These are phyloP conservation scores for Pyricularia pennisetigena DNA, from an alignment of 2,329 filamentous ascomycete genomes.

Conservation along the genomic window DNA sequence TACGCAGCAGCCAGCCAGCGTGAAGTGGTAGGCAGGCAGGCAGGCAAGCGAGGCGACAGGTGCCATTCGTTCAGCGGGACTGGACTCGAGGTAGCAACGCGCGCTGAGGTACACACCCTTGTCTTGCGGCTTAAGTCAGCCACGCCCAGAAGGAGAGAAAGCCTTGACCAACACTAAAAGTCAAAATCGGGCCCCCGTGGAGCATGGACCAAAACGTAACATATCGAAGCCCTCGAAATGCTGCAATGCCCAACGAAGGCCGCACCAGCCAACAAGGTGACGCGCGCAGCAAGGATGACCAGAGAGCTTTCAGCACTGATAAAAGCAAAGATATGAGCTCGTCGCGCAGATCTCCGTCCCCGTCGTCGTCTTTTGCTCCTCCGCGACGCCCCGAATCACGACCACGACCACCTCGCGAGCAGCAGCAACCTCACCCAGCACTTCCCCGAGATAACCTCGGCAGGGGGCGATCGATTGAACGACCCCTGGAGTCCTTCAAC, in stretches of 20 bases:
- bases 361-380: constrained; percentile 16
- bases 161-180: constrained; percentile 2
- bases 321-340: constrained; percentile 21
- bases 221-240: constrained; percentile 20
- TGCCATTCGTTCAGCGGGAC: background rate
- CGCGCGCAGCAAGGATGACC: constrained; percentile 22
- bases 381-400: background rate
- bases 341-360: constrained; percentile 12
- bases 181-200: constrained; percentile 1
- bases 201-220: background rate
- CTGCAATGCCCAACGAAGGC: constrained; percentile 31
- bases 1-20: background rate
- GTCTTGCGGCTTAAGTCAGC: background rate
- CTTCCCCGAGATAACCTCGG: background rate
- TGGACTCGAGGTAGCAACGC: background rate
- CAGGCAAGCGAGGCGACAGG: background rate
- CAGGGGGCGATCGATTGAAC: constrained; percentile 12
- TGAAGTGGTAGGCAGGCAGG: background rate
- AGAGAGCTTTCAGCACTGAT: background rate
- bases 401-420: constrained; percentile 1
- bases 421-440: background rate
- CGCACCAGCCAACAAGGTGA: constrained; percentile 21
- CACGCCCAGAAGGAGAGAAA: background rate
- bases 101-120: background rate
- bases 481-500: constrained; percentile 5